Evolutionary conservation across 805 yeast species (phyloP), one percentile per base, ranked within the genome.

Genomic region (Saccharomycopsis synnaedendra): DNA sequence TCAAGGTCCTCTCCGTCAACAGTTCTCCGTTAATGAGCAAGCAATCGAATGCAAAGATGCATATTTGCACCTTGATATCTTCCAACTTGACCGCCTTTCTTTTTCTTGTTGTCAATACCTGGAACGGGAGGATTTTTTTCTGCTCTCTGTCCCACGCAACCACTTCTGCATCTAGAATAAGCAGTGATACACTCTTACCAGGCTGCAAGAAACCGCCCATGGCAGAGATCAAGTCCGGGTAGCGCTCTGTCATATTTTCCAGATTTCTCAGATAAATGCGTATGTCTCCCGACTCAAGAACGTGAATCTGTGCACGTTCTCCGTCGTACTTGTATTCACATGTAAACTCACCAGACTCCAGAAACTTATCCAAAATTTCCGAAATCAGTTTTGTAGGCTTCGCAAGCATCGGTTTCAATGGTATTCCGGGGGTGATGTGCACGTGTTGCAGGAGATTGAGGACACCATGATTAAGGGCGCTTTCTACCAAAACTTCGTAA

Each of bases 291-390:
- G 74, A 74, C 0, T 71, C 63, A 9, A 85, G 63, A 32, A 82
- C 63, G 63, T 93, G 98, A 7, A 93, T 82, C 62, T 93, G 98
- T 0, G 97, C 97, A 57, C 98, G 75, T 65, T 93, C 98, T 41
- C 98, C 98, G 62, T 93, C 98, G 59, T 93, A 93, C 60, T 93
- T 93, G 66, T 89, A 93, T 62, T 93, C 98, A 62, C 97, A 90
- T 0, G 97, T 89, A 60, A 93, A 93, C 49, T 76, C 76, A 55
- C 81, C 82, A 42, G 81, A 87, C n/a, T 34, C 36, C n/a, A n/a
- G 10, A 61, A 93, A 89, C 48, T 95, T 70, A 61, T 93, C 96
- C 52, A 93, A 70, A 1, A 93, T 85, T 60, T 93, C 98, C n/a
- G 84, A 76, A 35, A 93, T 81, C 1, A 96, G 76, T 60, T 93